phyloP scores from a whole-genome alignment of 73 alveolate species.

The Symbiodinium pilosum region DNA sequence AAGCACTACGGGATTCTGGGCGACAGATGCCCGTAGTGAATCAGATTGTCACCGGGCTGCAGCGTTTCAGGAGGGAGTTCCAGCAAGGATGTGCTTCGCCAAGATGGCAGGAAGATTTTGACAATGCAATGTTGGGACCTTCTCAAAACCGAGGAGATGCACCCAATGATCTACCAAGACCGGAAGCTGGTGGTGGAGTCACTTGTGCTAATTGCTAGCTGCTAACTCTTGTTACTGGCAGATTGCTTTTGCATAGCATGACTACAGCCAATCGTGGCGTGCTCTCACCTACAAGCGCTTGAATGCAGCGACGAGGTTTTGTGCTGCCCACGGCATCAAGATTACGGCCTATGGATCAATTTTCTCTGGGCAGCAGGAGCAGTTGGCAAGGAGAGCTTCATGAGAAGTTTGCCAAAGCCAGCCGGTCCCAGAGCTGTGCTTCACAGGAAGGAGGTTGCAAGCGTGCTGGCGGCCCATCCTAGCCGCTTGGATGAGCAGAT shows the following conservation, averaged over 20 bases:
- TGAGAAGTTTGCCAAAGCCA: neutral
- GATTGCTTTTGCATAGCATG: too few species aligned
- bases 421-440: neutral
- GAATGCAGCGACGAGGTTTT: slow-evolving; percentile 15
- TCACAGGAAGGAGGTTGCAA: slow-evolving; percentile 8
- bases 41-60: slow-evolving; percentile 95
- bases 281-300: neutral
- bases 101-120: neutral
- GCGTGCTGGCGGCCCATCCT: slow-evolving; percentile 26
- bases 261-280: too few species aligned
- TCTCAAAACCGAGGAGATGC: slow-evolving; percentile 94
- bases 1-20: slow-evolving; percentile 95
- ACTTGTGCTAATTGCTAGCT: neutral
- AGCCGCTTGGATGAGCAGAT: neutral
- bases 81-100: neutral
- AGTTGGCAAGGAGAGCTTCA: neutral
- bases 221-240: too few species aligned
- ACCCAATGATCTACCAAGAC: slow-evolving; percentile 96
- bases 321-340: slow-evolving; percentile 34
- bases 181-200: slow-evolving; percentile 96
- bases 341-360: slow-evolving; percentile 75
- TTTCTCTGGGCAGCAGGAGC: slow-evolving; percentile 24
- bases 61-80: neutral
- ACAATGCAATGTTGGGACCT: too few species aligned
- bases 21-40: slow-evolving; percentile 96